These are phyloP conservation scores for Myxozyma kluyveri DNA, from an alignment of 805 yeast species.

Conservation along the genomic window DNA sequence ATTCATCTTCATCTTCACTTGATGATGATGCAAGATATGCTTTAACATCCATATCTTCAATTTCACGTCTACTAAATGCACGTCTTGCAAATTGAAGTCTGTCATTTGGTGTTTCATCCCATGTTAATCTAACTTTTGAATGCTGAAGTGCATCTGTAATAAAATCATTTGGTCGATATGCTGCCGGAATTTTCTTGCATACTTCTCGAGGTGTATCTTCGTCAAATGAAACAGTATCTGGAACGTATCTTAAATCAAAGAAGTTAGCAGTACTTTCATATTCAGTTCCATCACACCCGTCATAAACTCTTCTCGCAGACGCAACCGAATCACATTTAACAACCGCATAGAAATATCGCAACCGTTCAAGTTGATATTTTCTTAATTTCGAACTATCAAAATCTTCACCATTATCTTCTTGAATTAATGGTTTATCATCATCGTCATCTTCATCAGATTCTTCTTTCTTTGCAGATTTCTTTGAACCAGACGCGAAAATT, in stretches of 20 bases:
- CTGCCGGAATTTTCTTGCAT: conserved; percentile 68
- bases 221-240: conserved; percentile 87
- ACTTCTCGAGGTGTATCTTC: conserved; percentile 65
- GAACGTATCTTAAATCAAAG: conserved; percentile 88
- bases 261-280: conserved; percentile 93
- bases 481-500: conserved; percentile 49
- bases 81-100: conserved; percentile 71
- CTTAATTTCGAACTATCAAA: conserved; percentile 81
- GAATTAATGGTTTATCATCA: conserved; percentile 68
- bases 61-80: conserved; percentile 82
- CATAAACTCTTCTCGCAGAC: conserved; percentile 74
- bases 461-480: conserved; percentile 40
- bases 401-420: conserved; percentile 82
- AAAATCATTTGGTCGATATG: conserved; percentile 76
- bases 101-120: conserved; percentile 98
- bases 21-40: conserved; percentile 82
- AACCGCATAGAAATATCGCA: conserved; percentile 81
- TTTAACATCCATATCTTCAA: conserved; percentile 63
- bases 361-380: conserved; percentile 85
- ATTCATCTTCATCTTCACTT: conserved; percentile 56
- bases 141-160: conserved; percentile 95
- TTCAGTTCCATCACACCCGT: conserved; percentile 90
- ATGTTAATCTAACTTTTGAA: conserved; percentile 90
- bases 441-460: conserved; percentile 44
- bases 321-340: conserved; percentile 71